Percentiles rank a stretch among this genome's conserved stretches.
Evolutionary conservation across 768 basidiomycete genomes (phyloP).

Genomic region (Leccinum rimulosum): DNA sequence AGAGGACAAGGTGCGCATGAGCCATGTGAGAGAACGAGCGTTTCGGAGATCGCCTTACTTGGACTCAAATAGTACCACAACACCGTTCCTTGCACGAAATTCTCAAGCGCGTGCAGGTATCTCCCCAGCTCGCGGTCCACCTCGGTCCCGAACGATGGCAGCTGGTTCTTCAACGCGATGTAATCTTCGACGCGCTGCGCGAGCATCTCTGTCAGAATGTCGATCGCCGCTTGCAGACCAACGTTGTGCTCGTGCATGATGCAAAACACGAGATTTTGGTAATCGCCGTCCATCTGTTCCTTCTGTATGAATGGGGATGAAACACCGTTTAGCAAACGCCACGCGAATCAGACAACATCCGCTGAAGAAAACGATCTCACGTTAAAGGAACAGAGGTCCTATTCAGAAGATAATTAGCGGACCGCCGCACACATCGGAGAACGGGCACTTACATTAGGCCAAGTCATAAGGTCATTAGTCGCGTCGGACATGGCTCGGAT

Average conservation of each 20-base stretch:
- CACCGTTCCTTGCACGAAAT: constrained; percentile 39
- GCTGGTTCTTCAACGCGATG: constrained; percentile 27
- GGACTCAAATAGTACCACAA: constrained; percentile 41
- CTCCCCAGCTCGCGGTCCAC: constrained; percentile 34
- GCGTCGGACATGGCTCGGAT: constrained; percentile 38
- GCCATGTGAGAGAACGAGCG: neutral
- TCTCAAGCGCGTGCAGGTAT: constrained; percentile 36
- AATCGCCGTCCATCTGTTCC: constrained; percentile 39
- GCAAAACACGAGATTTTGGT: constrained; percentile 40
- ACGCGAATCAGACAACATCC: constrained; percentile 5
- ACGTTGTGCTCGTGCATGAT: constrained; percentile 36
- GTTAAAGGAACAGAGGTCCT: constrained; percentile 32
- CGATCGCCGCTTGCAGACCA: constrained; percentile 34
- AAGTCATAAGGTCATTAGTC: constrained; percentile 40
- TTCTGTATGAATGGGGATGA: constrained; percentile 25
- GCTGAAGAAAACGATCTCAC: constrained; percentile 17
- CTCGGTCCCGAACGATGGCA: constrained; percentile 36
- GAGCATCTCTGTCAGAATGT: constrained; percentile 38
- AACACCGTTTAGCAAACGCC: constrained; percentile 5
- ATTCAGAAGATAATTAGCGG: constrained; percentile 14
- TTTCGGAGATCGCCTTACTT: constrained; percentile 23
- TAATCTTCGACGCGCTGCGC: constrained; percentile 35
- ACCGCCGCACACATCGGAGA: neutral
- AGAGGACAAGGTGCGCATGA: neutral
- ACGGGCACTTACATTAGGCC: constrained; percentile 36